phyloP scores from a whole-genome alignment of 805 yeast species.

The Candida ascalaphidarum region DNA sequence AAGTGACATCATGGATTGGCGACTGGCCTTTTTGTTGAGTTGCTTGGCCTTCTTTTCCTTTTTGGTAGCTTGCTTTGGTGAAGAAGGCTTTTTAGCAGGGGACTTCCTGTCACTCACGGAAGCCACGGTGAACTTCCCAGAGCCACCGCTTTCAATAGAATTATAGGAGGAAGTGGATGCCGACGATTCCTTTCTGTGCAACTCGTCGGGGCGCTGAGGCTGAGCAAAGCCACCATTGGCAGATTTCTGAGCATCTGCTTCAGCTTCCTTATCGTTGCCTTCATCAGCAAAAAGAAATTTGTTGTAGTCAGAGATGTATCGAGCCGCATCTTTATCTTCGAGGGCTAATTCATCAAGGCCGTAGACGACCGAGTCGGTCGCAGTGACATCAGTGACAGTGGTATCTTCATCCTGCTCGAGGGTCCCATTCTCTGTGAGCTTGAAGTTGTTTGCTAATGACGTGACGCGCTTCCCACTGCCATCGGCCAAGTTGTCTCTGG shows the following conservation, averaged over 20 bases:
- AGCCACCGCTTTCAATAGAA: slow-evolving; percentile 24
- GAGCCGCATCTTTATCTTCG: slow-evolving; percentile 4
- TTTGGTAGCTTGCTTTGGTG: slow-evolving; percentile 1
- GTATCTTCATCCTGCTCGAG: no score
- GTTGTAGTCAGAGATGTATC: slow-evolving; percentile 20
- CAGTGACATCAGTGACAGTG: no score
- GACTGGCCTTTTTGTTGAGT: slow-evolving; percentile 1
- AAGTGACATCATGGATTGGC: slow-evolving; percentile 1
- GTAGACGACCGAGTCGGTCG: slow-evolving; percentile 8
- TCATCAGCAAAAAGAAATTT: slow-evolving; percentile 9
- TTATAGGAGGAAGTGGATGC: slow-evolving; percentile 14
- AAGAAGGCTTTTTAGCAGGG: background rate
- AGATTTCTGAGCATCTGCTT: no score
- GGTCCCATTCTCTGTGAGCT: no score
- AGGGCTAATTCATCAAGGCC: slow-evolving; percentile 8
- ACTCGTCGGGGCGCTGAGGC: no score
- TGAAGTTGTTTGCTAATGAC: no score
- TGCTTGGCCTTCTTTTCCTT: slow-evolving; percentile 1
- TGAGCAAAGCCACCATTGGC: no score
- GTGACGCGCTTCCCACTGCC: no score
- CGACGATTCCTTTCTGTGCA: slow-evolving; percentile 3
- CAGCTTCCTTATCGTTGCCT: background rate
- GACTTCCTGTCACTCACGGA: slow-evolving; percentile 5
- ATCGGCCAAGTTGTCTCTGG: no score
- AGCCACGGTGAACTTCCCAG: slow-evolving; percentile 15